Conservation (phyloP, 2,329 filamentous ascomycete genomes). For the Xylariomycetidae sp. region DNA sequence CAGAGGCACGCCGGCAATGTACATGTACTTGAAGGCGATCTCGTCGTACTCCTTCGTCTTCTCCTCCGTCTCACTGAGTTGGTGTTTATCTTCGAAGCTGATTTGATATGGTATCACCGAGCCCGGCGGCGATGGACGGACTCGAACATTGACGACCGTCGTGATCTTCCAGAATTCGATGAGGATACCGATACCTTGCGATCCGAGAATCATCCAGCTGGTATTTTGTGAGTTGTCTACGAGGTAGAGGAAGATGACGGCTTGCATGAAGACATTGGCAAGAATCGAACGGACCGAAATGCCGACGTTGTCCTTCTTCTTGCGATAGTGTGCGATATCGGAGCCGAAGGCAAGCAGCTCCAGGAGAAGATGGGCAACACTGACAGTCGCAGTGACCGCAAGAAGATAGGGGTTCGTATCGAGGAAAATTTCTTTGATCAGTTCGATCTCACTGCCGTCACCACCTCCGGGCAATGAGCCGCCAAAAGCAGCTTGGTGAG, state of each 20-base stretch:
- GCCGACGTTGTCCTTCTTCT: conserved; percentile 99
- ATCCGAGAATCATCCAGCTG: conserved; percentile 97
- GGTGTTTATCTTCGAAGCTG: conserved; percentile 92
- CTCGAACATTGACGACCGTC: conserved; percentile 83
- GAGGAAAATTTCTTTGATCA: conserved; percentile 92
- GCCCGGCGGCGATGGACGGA: conserved; percentile 64
- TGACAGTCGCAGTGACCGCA: conserved; percentile 77
- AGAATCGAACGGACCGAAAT: conserved; percentile 95
- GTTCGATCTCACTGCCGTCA: conserved; percentile 91
- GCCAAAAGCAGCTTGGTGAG: conserved; percentile 72
- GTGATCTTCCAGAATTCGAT: conserved; percentile 89
- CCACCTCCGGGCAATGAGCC: conserved; percentile 68
- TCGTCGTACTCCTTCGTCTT: conserved; percentile 98
- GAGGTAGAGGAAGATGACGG: conserved; percentile 91
- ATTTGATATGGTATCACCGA: conserved; percentile 75
- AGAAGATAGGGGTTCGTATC: conserved; percentile 93
- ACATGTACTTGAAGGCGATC: conserved; percentile 97
- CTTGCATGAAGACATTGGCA: conserved; percentile 96
- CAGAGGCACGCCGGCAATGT: conserved; percentile 84
- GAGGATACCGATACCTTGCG: conserved; percentile 76
- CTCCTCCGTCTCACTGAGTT: conserved; percentile 89
- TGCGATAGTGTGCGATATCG: conserved; percentile 96
- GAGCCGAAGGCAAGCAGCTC: conserved; percentile 96
- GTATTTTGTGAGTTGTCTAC: conserved; percentile 97
- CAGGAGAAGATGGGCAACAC: conserved; percentile 87